Evolutionary conservation across 164 flowering plant species (phyloP).

Genomic region (Vitis amurensis): DNA sequence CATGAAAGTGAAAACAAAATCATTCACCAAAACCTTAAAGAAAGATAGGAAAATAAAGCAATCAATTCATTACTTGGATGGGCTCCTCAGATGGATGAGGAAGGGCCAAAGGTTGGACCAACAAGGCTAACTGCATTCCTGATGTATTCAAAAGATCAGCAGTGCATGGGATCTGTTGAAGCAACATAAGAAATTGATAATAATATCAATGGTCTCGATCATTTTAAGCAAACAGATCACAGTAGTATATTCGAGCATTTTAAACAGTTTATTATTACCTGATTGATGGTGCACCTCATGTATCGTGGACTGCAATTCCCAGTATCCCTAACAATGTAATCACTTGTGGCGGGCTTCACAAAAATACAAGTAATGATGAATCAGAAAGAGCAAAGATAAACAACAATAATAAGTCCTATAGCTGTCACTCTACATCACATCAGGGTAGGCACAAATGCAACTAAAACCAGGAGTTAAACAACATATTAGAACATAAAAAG

Average conservation of each 20-base stretch:
- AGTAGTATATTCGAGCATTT: neutral
- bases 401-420: neutral
- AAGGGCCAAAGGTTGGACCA: conserved; percentile 95
- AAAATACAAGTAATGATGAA: conserved; percentile 9
- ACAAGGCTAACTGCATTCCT: conserved; percentile 88
- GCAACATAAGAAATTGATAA: conserved; percentile 4
- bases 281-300: conserved; percentile 94
- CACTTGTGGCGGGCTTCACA: conserved; percentile 86
- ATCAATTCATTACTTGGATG: conserved; percentile 60
- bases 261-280: conserved; percentile 46
- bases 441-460: neutral
- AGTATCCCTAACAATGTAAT: conserved; percentile 81
- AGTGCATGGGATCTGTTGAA: conserved; percentile 86
- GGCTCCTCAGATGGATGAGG: conserved; percentile 99
- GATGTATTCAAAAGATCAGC: conserved; percentile 84
- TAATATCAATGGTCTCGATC: neutral
- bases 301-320: conserved; percentile 99
- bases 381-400: conserved; percentile 4
- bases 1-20: neutral
- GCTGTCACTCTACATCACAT: neutral
- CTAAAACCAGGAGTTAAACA: neutral
- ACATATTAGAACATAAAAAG: neutral
- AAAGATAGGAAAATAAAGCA: conserved; percentile 1
- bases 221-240: neutral
- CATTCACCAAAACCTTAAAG: neutral